Evolutionary conservation across 441 rosid genomes (phyloP), one percentile per base, ranked within the genome.

Genomic region (Erodium moschatum): DNA sequence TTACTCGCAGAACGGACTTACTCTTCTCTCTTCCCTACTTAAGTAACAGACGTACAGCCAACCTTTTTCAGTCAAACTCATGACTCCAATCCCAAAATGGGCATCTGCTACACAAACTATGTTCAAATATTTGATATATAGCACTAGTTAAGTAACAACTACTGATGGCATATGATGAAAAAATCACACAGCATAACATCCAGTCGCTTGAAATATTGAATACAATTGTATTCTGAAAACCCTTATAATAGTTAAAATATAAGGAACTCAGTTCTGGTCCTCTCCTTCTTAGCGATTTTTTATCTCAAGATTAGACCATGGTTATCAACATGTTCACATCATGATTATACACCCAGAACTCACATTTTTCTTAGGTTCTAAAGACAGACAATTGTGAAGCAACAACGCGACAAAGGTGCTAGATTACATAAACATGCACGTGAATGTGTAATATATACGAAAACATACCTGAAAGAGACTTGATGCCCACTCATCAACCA

Each of bases 401-500:
- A 44, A 44, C 12, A 44, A 44, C 50, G 13, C 9, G 50, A 11
- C 12, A 11, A 44, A 44, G 50, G 50, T 7, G 50, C 13, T 44
- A 9, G 48, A 42, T 0, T 11, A 11, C n/a, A 11, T 10, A 11
- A 35, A 35, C 6, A 9, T 3, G 3, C 0, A 44, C 12, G 50
- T 10, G 50, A 44, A 44, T 44, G 50, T 44, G 50, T 42, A 11
- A 9, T 44, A 44, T 0, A 44, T 44, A 10, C 50, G 10, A 44
- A 44, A 44, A 10, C 50, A 67, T 86, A 92, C 97, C 94, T 84
- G 89, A 70, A 92, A 90, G 69, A 92, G 92, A 75, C 97, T 92
- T 6, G 91, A 87, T 44, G 97, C 98, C 98, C 97, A 92, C 72
- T 92, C 97, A 73, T 92, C 97, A 83, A 87, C 84, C 77, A 92